Evolutionary conservation across 345 rosid genomes (phyloP).

Genomic region (Hibiscus mutabilis): DNA sequence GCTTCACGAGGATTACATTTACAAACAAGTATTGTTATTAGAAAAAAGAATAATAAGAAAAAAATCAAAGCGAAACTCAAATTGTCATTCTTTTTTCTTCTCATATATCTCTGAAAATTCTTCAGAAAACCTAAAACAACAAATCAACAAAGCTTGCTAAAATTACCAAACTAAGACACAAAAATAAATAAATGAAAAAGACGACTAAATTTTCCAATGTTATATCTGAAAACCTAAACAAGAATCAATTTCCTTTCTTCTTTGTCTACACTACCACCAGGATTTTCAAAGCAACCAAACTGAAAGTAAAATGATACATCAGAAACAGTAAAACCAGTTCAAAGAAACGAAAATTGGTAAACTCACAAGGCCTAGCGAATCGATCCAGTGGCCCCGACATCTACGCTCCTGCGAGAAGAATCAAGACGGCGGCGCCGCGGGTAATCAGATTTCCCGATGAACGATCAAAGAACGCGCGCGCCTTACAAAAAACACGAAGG

Average conservation of each 20-base stretch:
- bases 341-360: neutral
- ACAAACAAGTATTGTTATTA: neutral
- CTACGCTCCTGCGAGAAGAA: slow-evolving; percentile 15
- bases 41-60: neutral
- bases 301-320: slow-evolving; percentile 28
- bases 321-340: slow-evolving; percentile 25
- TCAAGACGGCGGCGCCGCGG: neutral
- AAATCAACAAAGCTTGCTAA: neutral
- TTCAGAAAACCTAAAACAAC: neutral
- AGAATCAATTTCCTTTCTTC: neutral
- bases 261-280: neutral
- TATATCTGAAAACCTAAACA: neutral
- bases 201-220: neutral
- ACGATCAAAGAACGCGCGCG: slow-evolving; percentile 22
- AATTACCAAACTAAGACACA: neutral
- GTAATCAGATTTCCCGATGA: neutral
- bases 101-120: neutral
- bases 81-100: neutral
- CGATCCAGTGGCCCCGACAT: slow-evolving; percentile 99
- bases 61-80: neutral
- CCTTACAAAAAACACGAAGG: slow-evolving; percentile 11
- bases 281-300: slow-evolving; percentile 5
- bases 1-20: slow-evolving; percentile 4
- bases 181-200: neutral
- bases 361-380: slow-evolving; percentile 93